Conservation (phyloP, 148 eudicot genomes). For the Arbutus unedo region DNA sequence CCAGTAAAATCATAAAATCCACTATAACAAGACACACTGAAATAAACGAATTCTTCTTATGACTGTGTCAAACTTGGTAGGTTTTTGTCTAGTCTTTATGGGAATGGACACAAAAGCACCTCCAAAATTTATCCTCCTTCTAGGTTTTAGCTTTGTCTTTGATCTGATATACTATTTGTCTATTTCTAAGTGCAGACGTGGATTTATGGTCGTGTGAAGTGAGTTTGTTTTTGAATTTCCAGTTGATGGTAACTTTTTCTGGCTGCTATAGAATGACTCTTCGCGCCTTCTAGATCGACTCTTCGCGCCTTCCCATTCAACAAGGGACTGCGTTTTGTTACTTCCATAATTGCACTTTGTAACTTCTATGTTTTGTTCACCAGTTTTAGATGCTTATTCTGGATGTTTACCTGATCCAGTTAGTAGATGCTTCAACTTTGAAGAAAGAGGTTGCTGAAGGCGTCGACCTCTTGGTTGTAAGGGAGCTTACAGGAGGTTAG, state of each 20-base stretch:
- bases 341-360: neutral
- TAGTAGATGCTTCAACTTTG: conserved; percentile 81
- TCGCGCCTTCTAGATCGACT: neutral
- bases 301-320: neutral
- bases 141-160: neutral
- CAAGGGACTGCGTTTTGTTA: neutral
- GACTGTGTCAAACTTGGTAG: neutral
- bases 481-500: conserved; percentile 95
- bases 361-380: neutral
- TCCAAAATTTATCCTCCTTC: too few relatives aligned
- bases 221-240: neutral
- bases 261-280: neutral
- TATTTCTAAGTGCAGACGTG: neutral
- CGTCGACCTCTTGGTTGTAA: conserved; percentile 91
- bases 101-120: too few relatives aligned
- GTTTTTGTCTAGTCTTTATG: neutral
- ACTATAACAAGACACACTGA: neutral
- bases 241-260: neutral
- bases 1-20: neutral
- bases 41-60: neutral
- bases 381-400: neutral
- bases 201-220: neutral
- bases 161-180: neutral
- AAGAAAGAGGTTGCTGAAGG: conserved; percentile 97
- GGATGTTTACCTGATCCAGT: conserved; percentile 35